phyloP scores from a whole-genome alignment of 352 stramenopile species.

The Phytophthora pinifolia region DNA sequence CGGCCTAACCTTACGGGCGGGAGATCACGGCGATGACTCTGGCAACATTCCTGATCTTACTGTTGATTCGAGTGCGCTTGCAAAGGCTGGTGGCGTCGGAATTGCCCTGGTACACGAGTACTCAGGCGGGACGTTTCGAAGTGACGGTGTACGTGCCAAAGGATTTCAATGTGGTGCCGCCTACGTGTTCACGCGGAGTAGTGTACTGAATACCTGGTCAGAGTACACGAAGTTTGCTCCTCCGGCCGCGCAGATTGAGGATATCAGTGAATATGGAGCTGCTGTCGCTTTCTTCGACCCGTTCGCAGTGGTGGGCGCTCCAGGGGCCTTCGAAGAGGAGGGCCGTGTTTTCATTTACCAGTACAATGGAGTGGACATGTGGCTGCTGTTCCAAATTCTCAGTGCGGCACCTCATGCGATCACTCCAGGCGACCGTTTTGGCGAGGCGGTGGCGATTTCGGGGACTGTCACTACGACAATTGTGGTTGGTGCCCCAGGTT shows the following conservation, averaged over 20 bases:
- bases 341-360: conserved; percentile 80
- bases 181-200: conserved; percentile 60
- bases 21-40: conserved; percentile 51
- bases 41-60: conserved; percentile 65
- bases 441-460: conserved; percentile 66
- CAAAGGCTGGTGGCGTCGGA: conserved; percentile 35
- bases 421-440: conserved; percentile 63
- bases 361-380: conserved; percentile 45
- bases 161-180: conserved; percentile 68
- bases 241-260: conserved; percentile 34
- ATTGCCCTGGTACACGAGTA: conserved; percentile 56
- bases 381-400: conserved; percentile 71
- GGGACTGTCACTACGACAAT: conserved; percentile 46
- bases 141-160: conserved; percentile 57
- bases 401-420: conserved; percentile 47
- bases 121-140: conserved; percentile 53
- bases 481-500: conserved; percentile 69
- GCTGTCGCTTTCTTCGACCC: conserved; percentile 48
- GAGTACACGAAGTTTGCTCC: conserved; percentile 58
- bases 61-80: conserved; percentile 44
- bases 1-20: conserved; percentile 49
- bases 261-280: conserved; percentile 59
- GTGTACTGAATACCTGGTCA: conserved; percentile 41
- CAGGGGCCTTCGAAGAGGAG: conserved; percentile 51
- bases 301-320: conserved; percentile 64